These are phyloP conservation scores for Peribolospora baueri DNA, from an alignment of 768 basidiomycete species.

Conservation along the genomic window DNA sequence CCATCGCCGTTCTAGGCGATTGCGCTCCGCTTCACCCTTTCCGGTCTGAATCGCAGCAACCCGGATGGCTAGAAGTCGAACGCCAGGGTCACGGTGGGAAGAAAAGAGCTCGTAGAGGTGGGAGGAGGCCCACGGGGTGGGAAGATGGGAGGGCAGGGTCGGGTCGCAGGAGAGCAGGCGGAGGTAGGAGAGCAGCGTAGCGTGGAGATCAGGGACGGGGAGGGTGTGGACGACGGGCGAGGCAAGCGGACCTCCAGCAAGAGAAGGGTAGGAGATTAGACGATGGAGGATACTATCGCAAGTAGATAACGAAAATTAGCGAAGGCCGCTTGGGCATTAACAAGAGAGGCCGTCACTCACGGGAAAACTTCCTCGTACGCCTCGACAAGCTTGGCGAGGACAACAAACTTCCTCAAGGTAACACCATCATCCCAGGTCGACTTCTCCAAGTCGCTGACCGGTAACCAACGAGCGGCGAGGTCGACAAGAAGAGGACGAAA, in stretches of 20 bases:
- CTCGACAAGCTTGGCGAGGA: slow-evolving; percentile 14
- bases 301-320: slow-evolving; percentile 7
- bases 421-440: not conserved
- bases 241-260: not conserved
- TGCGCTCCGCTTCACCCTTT: slow-evolving; percentile 26
- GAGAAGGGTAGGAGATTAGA: slow-evolving; percentile 2
- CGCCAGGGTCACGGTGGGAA: slow-evolving; percentile 10
- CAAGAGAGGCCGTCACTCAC: slow-evolving; percentile 11
- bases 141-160: not conserved
- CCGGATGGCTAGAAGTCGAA: slow-evolving; percentile 11
- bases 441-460: slow-evolving; percentile 24
- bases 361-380: slow-evolving; percentile 18
- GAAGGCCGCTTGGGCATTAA: not conserved
- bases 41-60: slow-evolving; percentile 6
- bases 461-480: slow-evolving; percentile 57
- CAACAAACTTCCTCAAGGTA: slow-evolving; percentile 15
- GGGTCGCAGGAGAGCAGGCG: slow-evolving; percentile 5
- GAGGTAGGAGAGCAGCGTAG: slow-evolving; percentile 3
- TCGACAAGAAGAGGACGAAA: slow-evolving; percentile 61
- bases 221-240: not conserved
- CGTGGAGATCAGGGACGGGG: not conserved
- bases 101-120: slow-evolving; percentile 5
- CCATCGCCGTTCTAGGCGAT: slow-evolving; percentile 52
- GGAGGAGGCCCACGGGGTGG: slow-evolving; percentile 7
- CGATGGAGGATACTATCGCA: slow-evolving; percentile 4